phyloP scores from a whole-genome alignment of 495 filamentous ascomycete species.

The Podospora australis region DNA sequence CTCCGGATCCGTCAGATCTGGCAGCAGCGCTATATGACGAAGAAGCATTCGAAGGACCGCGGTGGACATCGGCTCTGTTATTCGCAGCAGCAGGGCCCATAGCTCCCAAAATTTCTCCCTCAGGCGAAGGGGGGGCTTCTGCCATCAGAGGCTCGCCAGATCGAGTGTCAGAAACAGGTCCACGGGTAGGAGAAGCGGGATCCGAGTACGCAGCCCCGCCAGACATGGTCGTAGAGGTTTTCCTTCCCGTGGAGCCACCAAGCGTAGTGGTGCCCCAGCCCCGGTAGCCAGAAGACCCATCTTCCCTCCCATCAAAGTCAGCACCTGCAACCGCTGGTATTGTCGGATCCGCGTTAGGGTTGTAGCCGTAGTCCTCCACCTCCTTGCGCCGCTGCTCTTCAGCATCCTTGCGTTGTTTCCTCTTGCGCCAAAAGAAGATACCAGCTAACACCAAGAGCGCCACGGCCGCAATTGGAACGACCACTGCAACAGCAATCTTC shows the following conservation, averaged over 20 bases:
- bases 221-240: constrained; percentile 81
- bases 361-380: constrained; percentile 93
- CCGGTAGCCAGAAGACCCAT: constrained; percentile 70
- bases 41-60: constrained; percentile 92
- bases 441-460: constrained; percentile 70
- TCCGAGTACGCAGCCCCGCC: constrained; percentile 77
- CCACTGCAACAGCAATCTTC: constrained; percentile 86
- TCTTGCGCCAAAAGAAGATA: constrained; percentile 79
- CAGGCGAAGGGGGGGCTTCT: constrained; percentile 52
- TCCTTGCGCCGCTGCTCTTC: constrained; percentile 88
- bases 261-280: constrained; percentile 86
- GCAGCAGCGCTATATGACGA: constrained; percentile 85
- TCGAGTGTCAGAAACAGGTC: constrained; percentile 64
- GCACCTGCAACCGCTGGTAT: constrained; percentile 58
- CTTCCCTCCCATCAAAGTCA: constrained; percentile 62
- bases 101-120: constrained; percentile 61
- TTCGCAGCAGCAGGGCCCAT: constrained; percentile 66
- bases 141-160: constrained; percentile 62
- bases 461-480: constrained; percentile 85
- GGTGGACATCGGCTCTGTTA: constrained; percentile 66
- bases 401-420: constrained; percentile 75
- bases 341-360: constrained; percentile 87
- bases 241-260: constrained; percentile 64
- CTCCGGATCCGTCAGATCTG: constrained; percentile 77
- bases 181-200: constrained; percentile 62